Conservation (phyloP, 176 grass and related monocot genomes). For the Pontederia paniculata region DNA sequence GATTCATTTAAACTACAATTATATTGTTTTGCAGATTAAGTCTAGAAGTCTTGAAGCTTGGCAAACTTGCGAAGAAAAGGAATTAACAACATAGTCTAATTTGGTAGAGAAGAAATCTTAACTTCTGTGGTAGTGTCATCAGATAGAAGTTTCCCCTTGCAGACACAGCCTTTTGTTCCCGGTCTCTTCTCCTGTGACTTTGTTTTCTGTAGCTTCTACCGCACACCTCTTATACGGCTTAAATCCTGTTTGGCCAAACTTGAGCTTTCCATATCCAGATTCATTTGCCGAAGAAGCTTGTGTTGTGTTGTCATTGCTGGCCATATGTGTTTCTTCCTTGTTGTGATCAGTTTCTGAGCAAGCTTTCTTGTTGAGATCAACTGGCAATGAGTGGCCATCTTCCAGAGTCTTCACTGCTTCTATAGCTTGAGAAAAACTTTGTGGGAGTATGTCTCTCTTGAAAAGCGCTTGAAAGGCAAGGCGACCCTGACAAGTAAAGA, state of each 20-base stretch:
- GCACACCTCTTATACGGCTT: slow-evolving; percentile 94
- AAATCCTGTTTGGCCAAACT: slow-evolving; percentile 61
- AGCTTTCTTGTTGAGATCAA: slow-evolving; percentile 55
- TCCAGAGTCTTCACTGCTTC: slow-evolving; percentile 17
- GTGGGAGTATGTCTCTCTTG: slow-evolving; percentile 74
- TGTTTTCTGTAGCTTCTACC: slow-evolving; percentile 72
- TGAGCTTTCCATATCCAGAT: slow-evolving; percentile 37
- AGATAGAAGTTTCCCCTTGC: slow-evolving; percentile 53
- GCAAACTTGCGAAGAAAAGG: too few relatives aligned
- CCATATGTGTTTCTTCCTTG: not conserved
- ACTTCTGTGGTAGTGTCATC: not conserved
- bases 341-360: slow-evolving; percentile 5
- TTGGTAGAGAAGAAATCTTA: too few relatives aligned
- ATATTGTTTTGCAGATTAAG: too few relatives aligned
- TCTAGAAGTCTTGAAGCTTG: too few relatives aligned
- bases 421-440: slow-evolving; percentile 64
- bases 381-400: slow-evolving; percentile 26
- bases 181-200: slow-evolving; percentile 36
- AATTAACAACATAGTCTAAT: too few relatives aligned
- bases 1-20: too few relatives aligned
- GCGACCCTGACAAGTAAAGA: slow-evolving; percentile 70
- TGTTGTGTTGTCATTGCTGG: slow-evolving; percentile 13
- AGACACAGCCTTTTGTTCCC: slow-evolving; percentile 73
- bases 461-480: slow-evolving; percentile 85
- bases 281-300: slow-evolving; percentile 31